Evolutionary conservation across 441 rosid species (phyloP).

Genomic region (Codiaeum variegatum): DNA sequence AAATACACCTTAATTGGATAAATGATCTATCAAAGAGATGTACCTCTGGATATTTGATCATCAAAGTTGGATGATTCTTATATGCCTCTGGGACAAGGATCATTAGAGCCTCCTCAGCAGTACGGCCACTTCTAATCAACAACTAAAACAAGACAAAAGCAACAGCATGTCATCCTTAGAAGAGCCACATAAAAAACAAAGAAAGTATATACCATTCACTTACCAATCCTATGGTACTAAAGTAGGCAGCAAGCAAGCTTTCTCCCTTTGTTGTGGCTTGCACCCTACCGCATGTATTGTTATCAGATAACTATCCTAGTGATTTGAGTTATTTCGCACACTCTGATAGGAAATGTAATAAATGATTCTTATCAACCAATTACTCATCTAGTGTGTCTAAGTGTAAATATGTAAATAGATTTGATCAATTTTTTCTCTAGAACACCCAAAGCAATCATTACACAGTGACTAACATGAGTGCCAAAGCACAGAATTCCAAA

Average conservation of each 20-base stretch:
- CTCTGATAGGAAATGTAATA: slow-evolving; percentile 15
- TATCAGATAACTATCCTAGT: slow-evolving; percentile 17
- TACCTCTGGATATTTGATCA: slow-evolving; percentile 93
- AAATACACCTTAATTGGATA: neutral
- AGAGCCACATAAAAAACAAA: neutral
- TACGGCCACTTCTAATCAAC: slow-evolving; percentile 86
- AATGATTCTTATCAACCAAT: slow-evolving; percentile 9
- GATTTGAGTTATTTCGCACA: slow-evolving; percentile 3
- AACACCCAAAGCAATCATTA: neutral
- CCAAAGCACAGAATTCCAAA: neutral
- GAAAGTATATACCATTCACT: neutral
- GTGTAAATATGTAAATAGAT: neutral
- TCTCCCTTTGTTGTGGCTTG: slow-evolving; percentile 17
- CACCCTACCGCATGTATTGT: slow-evolving; percentile 14
- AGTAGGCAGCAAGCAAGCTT: slow-evolving; percentile 20
- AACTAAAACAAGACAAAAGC: slow-evolving; percentile 45
- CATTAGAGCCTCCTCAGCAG: slow-evolving; percentile 94
- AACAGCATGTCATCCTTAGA: slow-evolving; percentile 24
- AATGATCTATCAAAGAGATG: neutral
- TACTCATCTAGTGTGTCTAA: slow-evolving; percentile 6
- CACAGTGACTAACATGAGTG: neutral
- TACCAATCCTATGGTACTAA: slow-evolving; percentile 21
- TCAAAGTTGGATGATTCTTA: slow-evolving; percentile 91
- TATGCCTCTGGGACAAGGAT: slow-evolving; percentile 99
- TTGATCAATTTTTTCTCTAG: neutral